A percentile compares a stretch with the other conserved stretches of the same genome.
These are phyloP conservation scores for Mycena galericulata DNA, from an alignment of 768 basidiomycete genomes.

Conservation along the genomic window DNA sequence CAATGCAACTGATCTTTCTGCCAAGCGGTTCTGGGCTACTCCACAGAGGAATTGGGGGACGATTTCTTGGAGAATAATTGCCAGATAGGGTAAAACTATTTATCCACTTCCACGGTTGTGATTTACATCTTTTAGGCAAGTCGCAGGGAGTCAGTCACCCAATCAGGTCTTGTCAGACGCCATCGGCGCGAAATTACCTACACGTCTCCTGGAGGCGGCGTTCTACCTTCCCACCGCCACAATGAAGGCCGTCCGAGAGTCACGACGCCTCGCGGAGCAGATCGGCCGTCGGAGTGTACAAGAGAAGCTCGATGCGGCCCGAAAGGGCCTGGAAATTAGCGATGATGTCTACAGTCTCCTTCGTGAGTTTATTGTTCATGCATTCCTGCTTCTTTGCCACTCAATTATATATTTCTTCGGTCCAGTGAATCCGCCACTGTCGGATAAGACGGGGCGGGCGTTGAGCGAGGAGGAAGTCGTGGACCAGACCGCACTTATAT, in stretches of 20 bases:
- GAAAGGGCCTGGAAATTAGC: neutral
- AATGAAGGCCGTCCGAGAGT: slow-evolving; percentile 3
- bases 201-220: neutral
- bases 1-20: neutral
- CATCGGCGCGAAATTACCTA: neutral
- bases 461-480: slow-evolving; percentile 25
- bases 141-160: neutral
- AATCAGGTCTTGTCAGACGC: slow-evolving; percentile 3
- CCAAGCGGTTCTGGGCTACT: neutral
- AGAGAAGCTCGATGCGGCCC: slow-evolving; percentile 7
- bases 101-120: no score
- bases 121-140: neutral
- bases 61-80: neutral
- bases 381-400: no score
- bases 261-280: neutral
- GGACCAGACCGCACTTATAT: slow-evolving; percentile 18
- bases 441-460: neutral
- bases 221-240: slow-evolving; percentile 17
- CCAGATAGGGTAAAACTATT: neutral
- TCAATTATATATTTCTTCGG: neutral
- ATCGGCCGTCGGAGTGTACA: neutral
- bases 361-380: neutral
- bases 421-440: neutral
- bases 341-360: slow-evolving; percentile 17
- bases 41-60: neutral